phyloP scores from a whole-genome alignment of 345 rosid genomes.

The Heritiera fomes region DNA sequence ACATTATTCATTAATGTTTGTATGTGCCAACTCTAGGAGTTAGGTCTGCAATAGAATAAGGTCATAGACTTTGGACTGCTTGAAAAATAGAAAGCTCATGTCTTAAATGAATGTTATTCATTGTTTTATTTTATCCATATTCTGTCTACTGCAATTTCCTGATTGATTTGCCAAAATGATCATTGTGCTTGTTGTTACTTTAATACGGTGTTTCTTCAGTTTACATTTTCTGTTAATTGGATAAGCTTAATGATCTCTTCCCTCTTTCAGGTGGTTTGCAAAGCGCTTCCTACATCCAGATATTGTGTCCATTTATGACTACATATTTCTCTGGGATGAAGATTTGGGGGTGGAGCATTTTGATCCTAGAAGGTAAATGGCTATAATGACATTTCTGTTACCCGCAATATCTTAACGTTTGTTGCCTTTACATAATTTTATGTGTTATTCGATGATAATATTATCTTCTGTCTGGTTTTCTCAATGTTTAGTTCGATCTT shows the following conservation, averaged over 20 bases:
- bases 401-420: not conserved
- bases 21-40: constrained; percentile 4
- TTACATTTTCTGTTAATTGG: not conserved
- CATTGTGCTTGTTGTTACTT: not conserved
- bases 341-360: constrained; percentile 89
- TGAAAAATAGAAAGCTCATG: not conserved
- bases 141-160: not conserved
- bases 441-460: not conserved
- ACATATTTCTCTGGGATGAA: constrained; percentile 96
- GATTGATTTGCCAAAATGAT: constrained; percentile 5
- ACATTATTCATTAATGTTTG: not conserved
- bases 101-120: constrained; percentile 7
- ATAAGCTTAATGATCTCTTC: not conserved
- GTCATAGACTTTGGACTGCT: constrained; percentile 3
- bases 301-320: constrained; percentile 76
- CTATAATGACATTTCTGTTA: constrained; percentile 8
- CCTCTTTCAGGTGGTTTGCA: constrained; percentile 88
- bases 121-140: not conserved
- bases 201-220: not conserved
- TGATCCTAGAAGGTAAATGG: constrained; percentile 64
- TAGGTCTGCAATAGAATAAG: not conserved
- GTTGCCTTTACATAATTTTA: not conserved
- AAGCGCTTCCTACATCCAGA: constrained; percentile 97
- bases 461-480: not conserved
- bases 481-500: not conserved